Percentiles rank a stretch among this genome's conserved stretches.
phyloP scores from a whole-genome alignment of 2,329 filamentous ascomycete species.

The Blastomyces percursus region DNA sequence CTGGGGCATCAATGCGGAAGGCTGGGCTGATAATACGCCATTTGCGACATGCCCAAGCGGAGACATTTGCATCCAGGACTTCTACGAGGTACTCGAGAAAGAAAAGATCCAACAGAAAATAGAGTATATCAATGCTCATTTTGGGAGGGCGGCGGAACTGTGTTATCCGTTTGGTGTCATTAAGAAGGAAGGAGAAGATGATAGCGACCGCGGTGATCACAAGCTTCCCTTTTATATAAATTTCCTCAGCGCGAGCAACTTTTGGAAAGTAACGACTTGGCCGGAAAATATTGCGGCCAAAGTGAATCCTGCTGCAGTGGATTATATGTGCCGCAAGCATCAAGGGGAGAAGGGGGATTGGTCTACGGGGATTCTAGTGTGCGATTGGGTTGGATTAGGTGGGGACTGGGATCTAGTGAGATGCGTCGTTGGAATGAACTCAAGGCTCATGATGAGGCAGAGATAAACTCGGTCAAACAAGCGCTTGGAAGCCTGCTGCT shows the following conservation, averaged over 20 bases:
- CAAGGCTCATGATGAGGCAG: constrained; percentile 39
- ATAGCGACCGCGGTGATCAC: constrained; percentile 32
- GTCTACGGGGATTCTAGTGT: constrained; percentile 76
- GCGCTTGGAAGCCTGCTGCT: neutral
- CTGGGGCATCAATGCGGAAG: constrained; percentile 48
- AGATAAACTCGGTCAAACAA: constrained; percentile 4
- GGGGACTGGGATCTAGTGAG: constrained; percentile 86
- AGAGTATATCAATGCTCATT: constrained; percentile 58
- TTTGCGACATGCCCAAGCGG: constrained; percentile 61
- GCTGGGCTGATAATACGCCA: constrained; percentile 82
- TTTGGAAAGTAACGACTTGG: constrained; percentile 88
- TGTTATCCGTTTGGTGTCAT: constrained; percentile 32
- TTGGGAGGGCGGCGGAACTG: constrained; percentile 56
- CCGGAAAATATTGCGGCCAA: constrained; percentile 81
- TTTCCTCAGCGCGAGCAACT: constrained; percentile 83
- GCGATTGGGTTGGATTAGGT: constrained; percentile 79
- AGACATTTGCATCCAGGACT: constrained; percentile 79
- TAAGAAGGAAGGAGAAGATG: neutral
- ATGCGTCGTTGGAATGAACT: constrained; percentile 86
- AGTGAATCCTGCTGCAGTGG: constrained; percentile 65
- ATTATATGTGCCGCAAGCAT: constrained; percentile 47
- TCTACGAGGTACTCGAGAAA: constrained; percentile 73
- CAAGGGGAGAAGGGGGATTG: constrained; percentile 52
- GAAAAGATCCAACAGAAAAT: constrained; percentile 74
- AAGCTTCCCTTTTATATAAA: constrained; percentile 68